Evolutionary conservation across 1,284 basidiomycete genomes (phyloP), one percentile per base, ranked within the genome.

Genomic region (Boletus semigastroideus): DNA sequence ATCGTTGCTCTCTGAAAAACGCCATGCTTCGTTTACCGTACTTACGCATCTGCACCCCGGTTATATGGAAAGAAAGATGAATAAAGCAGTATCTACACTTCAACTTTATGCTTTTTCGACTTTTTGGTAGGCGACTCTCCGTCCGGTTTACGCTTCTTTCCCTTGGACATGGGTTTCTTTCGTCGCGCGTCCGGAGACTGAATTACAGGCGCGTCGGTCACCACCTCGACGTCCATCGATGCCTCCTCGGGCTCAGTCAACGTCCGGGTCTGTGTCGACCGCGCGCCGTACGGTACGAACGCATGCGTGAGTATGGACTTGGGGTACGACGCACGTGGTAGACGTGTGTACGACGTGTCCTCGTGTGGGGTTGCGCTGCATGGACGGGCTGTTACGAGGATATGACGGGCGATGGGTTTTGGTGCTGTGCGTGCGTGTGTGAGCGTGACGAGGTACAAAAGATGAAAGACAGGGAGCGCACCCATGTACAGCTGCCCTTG

Each of bases 271-370:
- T 56, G 58, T 2, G 51, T 46, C 11, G 65, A 68, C n/a, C 74
- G 63, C 7, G 83, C 78, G 1, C 86, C 87, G 28, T 78, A 78
- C 0, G 87, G 86, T 55, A 79, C 64, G 66, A 87, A 90, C 1
- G 72, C 66, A 59, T 88, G 86, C 50, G 73, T 88, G 34, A 90
- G 73, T 2, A 82, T 59, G 45, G 84, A 80, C 31, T 73, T 70
- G 0, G 87, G 79, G 59, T 89, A 81, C 11, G 72, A 75, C 7
- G 77, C 73, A 14, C 87, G 76, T 3, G 81, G 76, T 3, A 82
- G 79, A 54, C 82, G 82, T 62, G 52, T 73, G 71, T 2, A 69
- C 59, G 9, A 66, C 55, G 30, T 14, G 30, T 31, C 11, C 11
- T 14, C 1, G 31, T 33, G 13, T 12, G 31, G 13, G 1, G 74